These are phyloP conservation scores for Exophiala oligosperma DNA, from an alignment of 2,329 filamentous ascomycete genomes.

Conservation along the genomic window DNA sequence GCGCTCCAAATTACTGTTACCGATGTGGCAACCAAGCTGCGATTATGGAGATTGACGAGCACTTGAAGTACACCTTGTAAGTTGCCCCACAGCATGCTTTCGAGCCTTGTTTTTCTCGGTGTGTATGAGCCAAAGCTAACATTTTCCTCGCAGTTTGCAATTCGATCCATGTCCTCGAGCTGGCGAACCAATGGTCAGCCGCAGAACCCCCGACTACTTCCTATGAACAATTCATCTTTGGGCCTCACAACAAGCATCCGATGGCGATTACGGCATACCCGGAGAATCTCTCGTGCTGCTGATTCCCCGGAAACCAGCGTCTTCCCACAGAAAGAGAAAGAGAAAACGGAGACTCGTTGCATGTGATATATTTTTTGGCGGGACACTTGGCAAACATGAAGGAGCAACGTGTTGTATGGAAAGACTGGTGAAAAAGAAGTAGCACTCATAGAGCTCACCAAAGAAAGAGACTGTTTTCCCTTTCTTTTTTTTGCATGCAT, in stretches of 20 bases:
- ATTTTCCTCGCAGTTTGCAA: conserved; percentile 71
- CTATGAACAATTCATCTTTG: conserved; percentile 54
- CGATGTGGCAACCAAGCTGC: conserved; percentile 97
- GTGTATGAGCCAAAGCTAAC: not conserved
- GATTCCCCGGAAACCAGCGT: no score
- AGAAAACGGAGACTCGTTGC: no score
- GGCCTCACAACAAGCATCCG: not conserved
- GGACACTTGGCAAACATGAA: no score
- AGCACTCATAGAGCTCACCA: not conserved
- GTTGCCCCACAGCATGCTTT: conserved; percentile 41
- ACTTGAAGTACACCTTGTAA: conserved; percentile 99
- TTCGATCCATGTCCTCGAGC: conserved; percentile 97
- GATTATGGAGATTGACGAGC: conserved; percentile 99
- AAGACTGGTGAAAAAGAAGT: no score
- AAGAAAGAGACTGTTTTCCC: not conserved
- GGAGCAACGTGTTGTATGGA: no score
- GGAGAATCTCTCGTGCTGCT: not conserved
- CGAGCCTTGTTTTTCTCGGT: no score
- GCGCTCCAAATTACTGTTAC: conserved; percentile 94
- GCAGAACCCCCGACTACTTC: conserved; percentile 98
- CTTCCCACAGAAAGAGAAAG: no score
- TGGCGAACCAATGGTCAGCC: conserved; percentile 97
- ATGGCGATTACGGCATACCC: not conserved
- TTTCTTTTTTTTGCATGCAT: not conserved
- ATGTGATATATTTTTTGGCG: no score